Base-by-base conservation (phyloP, 2,329 filamentous ascomycete species). In the Aspergillus sp. region DNA sequence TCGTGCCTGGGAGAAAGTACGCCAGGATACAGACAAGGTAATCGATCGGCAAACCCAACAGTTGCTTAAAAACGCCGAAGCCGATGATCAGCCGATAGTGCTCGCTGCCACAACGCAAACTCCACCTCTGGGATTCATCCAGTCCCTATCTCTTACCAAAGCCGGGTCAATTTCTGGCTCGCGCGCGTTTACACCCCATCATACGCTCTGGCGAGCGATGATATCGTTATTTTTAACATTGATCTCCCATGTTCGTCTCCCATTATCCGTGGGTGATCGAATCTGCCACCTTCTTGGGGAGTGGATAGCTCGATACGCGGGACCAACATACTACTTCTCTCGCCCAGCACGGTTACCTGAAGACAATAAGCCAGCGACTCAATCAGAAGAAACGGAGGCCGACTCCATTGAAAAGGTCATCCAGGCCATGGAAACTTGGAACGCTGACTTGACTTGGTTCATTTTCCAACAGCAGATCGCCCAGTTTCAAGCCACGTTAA, bases 391-490 rank as follows among this genome's bases (percentile, higher is more conserved):
- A 6, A 57, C 25, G 15, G 31, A 63, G 7, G 56, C 68, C 17
- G 52, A 64, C 11, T 62, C 65, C 2, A 65, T 75, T 12, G 64
- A 74, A 9, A 52, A 60, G 11, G 71, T 70, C 2, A 71, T 77
- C 46, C 63, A 62, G 9, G 71, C 75, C 1, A 77, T 78, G 76
- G 69, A 76, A 59, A 68, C 66, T 9, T 77, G 74, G 74, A 77
- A 77, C 58, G 60, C 66, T 9, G 76, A 77, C 63, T 52, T 77
- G 31, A 71, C 76, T 0, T 78, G 76, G 76, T 73, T 77, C 53
- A 63, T 77, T 6, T 77, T 77, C 50, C 62, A 64, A 52, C 62
- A 63, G 23, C 63, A 70, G 17, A 58, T 48, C 15, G 51, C 17
- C 1, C 52, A 49, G 43, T 46, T 62, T 41, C 43, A 57, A 8